A percentile compares a stretch with the other conserved stretches of the same genome.
These are phyloP conservation scores for Triticum monococcum DNA, from an alignment of 176 grass and related monocot genomes.

Conservation along the genomic window DNA sequence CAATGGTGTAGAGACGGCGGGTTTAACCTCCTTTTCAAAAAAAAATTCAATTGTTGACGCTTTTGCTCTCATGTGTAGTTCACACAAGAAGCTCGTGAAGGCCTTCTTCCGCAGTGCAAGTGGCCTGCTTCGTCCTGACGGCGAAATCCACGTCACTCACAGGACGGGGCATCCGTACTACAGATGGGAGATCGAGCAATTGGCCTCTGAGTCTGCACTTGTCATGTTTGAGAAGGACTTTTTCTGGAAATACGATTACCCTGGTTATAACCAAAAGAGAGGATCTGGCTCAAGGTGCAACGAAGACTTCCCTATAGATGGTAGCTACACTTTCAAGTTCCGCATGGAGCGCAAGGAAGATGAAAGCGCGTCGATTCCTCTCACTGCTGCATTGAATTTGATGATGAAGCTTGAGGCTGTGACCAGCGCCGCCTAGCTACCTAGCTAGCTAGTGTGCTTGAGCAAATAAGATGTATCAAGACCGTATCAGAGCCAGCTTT, in stretches of 20 bases:
- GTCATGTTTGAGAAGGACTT: not conserved
- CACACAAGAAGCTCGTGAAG: slow-evolving; percentile 30
- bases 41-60: too few relatives aligned
- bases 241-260: slow-evolving; percentile 44
- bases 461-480: too few relatives aligned
- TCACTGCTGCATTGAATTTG: too few relatives aligned
- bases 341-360: not conserved
- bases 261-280: slow-evolving; percentile 60
- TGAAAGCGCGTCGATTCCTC: too few relatives aligned
- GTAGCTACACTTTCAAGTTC: slow-evolving; percentile 45
- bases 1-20: too few relatives aligned
- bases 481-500: too few relatives aligned
- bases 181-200: slow-evolving; percentile 39
- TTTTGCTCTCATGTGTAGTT: slow-evolving; percentile 14
- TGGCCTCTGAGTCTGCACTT: slow-evolving; percentile 38
- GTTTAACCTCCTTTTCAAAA: too few relatives aligned
- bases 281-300: slow-evolving; percentile 37
- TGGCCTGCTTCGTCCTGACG: slow-evolving; percentile 31
- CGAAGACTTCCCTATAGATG: slow-evolving; percentile 20
- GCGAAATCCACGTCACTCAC: slow-evolving; percentile 63
- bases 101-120: slow-evolving; percentile 30
- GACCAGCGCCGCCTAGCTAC: too few relatives aligned
- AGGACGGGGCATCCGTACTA: slow-evolving; percentile 23
- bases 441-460: too few relatives aligned
- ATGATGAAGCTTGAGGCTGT: too few relatives aligned